Evolutionary conservation across 106 monocot genomes (phyloP).

Genomic region (Posidonia australis): DNA sequence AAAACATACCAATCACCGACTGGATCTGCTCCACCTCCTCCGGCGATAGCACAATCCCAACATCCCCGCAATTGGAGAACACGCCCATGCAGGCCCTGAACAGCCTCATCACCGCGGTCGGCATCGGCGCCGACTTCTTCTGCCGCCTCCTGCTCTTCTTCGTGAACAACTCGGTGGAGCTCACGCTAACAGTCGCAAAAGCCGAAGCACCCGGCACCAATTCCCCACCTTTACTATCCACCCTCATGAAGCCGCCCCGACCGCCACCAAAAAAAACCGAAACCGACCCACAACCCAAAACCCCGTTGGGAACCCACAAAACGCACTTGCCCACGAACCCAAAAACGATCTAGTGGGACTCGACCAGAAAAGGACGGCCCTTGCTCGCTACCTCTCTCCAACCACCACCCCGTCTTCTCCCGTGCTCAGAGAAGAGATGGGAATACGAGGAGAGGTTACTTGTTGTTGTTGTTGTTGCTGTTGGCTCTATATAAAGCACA

Average conservation of each 20-base stretch:
- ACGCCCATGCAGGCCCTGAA: slow-evolving; percentile 56
- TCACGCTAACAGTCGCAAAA: too few species aligned
- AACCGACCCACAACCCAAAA: not conserved
- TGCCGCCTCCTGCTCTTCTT: slow-evolving; percentile 4
- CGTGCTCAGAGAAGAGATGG: too few species aligned
- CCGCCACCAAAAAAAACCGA: not conserved
- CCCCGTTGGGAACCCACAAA: not conserved
- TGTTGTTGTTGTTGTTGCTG: too few species aligned
- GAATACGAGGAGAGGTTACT: too few species aligned
- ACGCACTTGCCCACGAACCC: too few species aligned
- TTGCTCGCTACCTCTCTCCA: too few species aligned
- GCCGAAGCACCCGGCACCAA: slow-evolving; percentile 5
- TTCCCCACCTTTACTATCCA: not conserved
- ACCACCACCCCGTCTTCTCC: too few species aligned
- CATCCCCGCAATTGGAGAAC: slow-evolving; percentile 44
- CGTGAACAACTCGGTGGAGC: not conserved
- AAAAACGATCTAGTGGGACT: too few species aligned
- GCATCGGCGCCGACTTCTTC: slow-evolving; percentile 7
- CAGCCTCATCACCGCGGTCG: slow-evolving; percentile 39
- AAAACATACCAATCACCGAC: slow-evolving; percentile 43
- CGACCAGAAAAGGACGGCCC: too few species aligned
- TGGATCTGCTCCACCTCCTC: slow-evolving; percentile 34
- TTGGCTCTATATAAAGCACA: too few species aligned
- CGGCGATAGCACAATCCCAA: slow-evolving; percentile 45
- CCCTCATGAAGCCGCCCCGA: slow-evolving; percentile 2